Base-by-base conservation (phyloP, 768 basidiomycete genomes). In the Russula griseocarnosa region DNA sequence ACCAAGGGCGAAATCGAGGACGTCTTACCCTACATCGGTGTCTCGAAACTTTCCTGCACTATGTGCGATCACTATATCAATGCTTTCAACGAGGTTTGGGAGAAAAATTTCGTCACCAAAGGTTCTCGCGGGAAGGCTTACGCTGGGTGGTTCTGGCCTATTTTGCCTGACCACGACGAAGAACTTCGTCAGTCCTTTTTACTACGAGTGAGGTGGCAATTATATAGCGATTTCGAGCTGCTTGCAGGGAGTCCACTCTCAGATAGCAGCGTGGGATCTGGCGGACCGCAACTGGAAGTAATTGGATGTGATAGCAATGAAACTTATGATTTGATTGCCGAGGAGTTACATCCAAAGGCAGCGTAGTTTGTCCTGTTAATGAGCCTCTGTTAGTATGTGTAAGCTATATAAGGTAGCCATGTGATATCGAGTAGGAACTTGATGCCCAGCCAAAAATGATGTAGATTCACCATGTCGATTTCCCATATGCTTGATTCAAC, bases 121-220 rank as follows among this genome's bases (percentile, higher is more conserved):
- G 46, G 46, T 47, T 24, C 46, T 47, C 11, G 22, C 46, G 46
- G 46, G 46, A 47, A 47, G 46, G 46, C 46, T 47, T 47, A 47
- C 46, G 10, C 46, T n/a, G 46, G n/a, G 22, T 47, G 46, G 46
- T 47, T n/a, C n/a, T 47, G 46, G 46, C 46, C n/a, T 47, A 22
- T 3, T 13, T 10, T 47, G 22, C 46, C 46, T 22, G 4, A 8
- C 46, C 9, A 10, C 22, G 46, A 47, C 11, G 46, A 9, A 47
- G 46, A 47, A 47, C 46, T 47, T 47, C n/a, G 46, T 47, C 46
- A 7, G 22, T n/a, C 46, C 46, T 22, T 47, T 22, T 22, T 47
- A 22, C 1, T 2, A 47, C n/a, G n/a, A 9, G 22, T 22, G 9
- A 47, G 22, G 22, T 0, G 22, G 22, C 46, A 22, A 10, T 22